These are phyloP conservation scores for Talaromyces rugulosus DNA, from an alignment of 2,329 filamentous ascomycete genomes.

Conservation along the genomic window DNA sequence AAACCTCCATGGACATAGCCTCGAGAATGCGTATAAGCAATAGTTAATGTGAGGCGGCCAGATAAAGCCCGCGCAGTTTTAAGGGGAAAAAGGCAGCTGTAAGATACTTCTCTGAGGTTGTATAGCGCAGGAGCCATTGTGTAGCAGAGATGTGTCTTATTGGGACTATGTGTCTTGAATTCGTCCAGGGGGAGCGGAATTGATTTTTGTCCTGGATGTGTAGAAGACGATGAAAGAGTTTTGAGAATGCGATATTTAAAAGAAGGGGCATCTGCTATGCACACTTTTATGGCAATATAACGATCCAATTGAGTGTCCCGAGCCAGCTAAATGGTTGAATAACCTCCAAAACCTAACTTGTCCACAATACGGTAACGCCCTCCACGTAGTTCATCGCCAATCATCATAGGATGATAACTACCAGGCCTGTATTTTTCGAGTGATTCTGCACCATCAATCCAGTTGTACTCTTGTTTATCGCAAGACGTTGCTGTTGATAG, in stretches of 20 bases:
- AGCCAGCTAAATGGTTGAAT: slow-evolving; percentile 42
- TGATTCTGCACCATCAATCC: slow-evolving; percentile 25
- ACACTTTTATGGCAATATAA: slow-evolving; percentile 30
- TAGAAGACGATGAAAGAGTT: not conserved
- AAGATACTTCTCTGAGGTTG: slow-evolving; percentile 26
- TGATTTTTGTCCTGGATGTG: not conserved
- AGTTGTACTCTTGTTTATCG: slow-evolving; percentile 19
- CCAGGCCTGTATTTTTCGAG: slow-evolving; percentile 29
- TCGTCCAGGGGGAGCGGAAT: slow-evolving; percentile 18
- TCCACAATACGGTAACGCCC: slow-evolving; percentile 35
- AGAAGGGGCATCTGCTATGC: slow-evolving; percentile 16
- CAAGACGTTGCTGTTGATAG: not conserved
- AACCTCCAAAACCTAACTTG: slow-evolving; percentile 41
- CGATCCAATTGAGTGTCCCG: slow-evolving; percentile 22
- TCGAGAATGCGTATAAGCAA: slow-evolving; percentile 18
- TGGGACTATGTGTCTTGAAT: slow-evolving; percentile 25
- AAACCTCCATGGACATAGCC: slow-evolving; percentile 24
- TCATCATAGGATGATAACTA: slow-evolving; percentile 31
- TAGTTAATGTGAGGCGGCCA: slow-evolving; percentile 14
- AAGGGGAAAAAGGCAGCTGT: slow-evolving; percentile 22
- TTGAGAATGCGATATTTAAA: slow-evolving; percentile 20
- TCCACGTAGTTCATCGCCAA: slow-evolving; percentile 26
- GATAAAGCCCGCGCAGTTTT: slow-evolving; percentile 24
- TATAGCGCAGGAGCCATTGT: slow-evolving; percentile 21
- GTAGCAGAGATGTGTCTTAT: slow-evolving; percentile 26